Percentiles rank a stretch among this genome's conserved stretches.
Evolutionary conservation across 1,284 basidiomycete genomes (phyloP).

Genomic region (Ceratobasidium theobromae): DNA sequence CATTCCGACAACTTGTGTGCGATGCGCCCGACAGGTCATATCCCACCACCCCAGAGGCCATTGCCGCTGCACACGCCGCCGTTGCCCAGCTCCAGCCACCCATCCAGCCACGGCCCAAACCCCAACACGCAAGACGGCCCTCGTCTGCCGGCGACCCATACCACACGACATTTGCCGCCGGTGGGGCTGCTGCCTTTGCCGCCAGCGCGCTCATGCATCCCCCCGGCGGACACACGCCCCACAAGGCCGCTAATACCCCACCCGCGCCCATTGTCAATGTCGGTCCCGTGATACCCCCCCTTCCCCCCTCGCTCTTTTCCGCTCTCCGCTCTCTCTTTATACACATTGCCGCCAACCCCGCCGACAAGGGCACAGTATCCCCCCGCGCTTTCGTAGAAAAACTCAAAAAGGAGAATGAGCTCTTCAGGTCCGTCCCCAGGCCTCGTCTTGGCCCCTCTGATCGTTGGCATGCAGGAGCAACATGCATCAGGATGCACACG

Average conservation of each 20-base stretch:
- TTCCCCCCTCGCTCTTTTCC: slow-evolving; percentile 79
- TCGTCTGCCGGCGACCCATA: slow-evolving; percentile 34
- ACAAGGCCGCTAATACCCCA: slow-evolving; percentile 38
- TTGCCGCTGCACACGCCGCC: slow-evolving; percentile 14
- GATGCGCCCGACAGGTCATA: slow-evolving; percentile 54
- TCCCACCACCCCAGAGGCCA: slow-evolving; percentile 30
- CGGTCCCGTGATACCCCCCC: slow-evolving; percentile 52
- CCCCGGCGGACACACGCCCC: slow-evolving; percentile 12
- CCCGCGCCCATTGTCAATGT: slow-evolving; percentile 36
- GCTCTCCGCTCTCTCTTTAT: slow-evolving; percentile 89
- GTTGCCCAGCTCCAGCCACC: slow-evolving; percentile 34
- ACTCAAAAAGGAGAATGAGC: slow-evolving; percentile 82
- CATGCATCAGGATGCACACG: slow-evolving; percentile 95
- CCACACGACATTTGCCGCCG: slow-evolving; percentile 37
- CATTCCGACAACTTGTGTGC: slow-evolving; percentile 74
- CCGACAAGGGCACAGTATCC: slow-evolving; percentile 80
- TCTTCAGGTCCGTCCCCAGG: slow-evolving; percentile 52
- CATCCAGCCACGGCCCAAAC: slow-evolving; percentile 38
- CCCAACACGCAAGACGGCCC: slow-evolving; percentile 32
- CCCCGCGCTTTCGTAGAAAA: slow-evolving; percentile 90
- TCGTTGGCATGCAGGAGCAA: slow-evolving; percentile 54
- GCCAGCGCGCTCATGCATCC: slow-evolving; percentile 30
- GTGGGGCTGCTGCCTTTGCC: slow-evolving; percentile 40
- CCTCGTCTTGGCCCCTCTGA: not conserved
- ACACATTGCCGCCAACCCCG: slow-evolving; percentile 72